Evolutionary conservation across 2,329 filamentous ascomycete genomes (phyloP).

Genomic region (Botrytis fabae): DNA sequence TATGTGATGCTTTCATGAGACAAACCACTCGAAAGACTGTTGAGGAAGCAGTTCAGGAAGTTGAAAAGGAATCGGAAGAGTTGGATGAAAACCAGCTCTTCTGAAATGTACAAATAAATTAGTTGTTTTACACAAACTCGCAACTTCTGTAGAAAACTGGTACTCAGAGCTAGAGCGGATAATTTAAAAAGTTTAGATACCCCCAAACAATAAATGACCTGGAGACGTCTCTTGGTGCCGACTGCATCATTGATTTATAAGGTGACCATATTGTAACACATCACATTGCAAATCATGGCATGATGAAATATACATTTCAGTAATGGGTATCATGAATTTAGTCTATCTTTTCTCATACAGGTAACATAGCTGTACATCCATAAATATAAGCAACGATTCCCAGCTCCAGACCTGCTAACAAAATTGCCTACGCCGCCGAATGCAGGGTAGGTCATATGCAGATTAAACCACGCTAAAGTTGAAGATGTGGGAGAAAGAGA

Average conservation of each 20-base stretch:
- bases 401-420: slow-evolving; percentile 3
- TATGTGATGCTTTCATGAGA: slow-evolving; percentile 68
- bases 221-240: background rate
- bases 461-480: slow-evolving; percentile 22
- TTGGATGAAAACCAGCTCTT: slow-evolving; percentile 18
- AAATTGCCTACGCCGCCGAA: slow-evolving; percentile 15
- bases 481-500: slow-evolving; percentile 13
- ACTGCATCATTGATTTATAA: background rate
- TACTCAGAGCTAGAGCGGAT: background rate
- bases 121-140: slow-evolving; percentile 2
- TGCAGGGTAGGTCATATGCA: slow-evolving; percentile 14
- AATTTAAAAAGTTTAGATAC: background rate
- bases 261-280: background rate
- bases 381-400: slow-evolving; percentile 8
- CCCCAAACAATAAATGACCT: background rate
- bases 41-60: slow-evolving; percentile 10
- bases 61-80: slow-evolving; percentile 8
- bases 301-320: background rate
- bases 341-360: slow-evolving; percentile 18
- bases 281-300: background rate
- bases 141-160: background rate
- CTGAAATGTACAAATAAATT: slow-evolving; percentile 13
- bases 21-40: background rate
- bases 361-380: slow-evolving; percentile 19
- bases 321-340: slow-evolving; percentile 25